These are phyloP conservation scores for Sugiyamaella chiloensis DNA, from an alignment of 805 yeast species.

Conservation along the genomic window DNA sequence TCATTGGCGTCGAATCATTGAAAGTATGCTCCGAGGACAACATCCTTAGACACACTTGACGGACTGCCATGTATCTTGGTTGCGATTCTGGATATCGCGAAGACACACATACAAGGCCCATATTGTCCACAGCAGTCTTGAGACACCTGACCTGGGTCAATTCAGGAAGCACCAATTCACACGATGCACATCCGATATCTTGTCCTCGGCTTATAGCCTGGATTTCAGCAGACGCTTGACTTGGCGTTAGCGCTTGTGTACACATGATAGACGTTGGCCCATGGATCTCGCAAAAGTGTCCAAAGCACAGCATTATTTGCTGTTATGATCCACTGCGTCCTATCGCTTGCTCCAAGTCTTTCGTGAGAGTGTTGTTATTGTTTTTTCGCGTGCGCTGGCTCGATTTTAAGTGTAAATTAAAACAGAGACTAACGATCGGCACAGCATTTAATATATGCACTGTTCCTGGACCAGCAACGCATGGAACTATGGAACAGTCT, in stretches of 20 bases:
- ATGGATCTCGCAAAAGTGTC: slow-evolving; percentile 33
- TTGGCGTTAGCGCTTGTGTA: slow-evolving; percentile 25
- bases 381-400: too few relatives aligned
- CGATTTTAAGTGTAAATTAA: too few relatives aligned
- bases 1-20: slow-evolving; percentile 25
- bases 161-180: slow-evolving; percentile 23
- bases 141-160: slow-evolving; percentile 7
- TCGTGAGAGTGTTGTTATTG: too few relatives aligned
- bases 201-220: slow-evolving; percentile 6
- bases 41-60: slow-evolving; percentile 29
- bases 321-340: too few relatives aligned
- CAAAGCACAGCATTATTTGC: slow-evolving; percentile 26
- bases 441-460: too few relatives aligned
- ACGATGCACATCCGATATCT: slow-evolving; percentile 22
- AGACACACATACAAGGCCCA: slow-evolving; percentile 19
- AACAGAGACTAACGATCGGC: too few relatives aligned
- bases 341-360: too few relatives aligned
- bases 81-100: slow-evolving; percentile 28
- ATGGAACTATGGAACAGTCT: too few relatives aligned
- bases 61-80: slow-evolving; percentile 25
- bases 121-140: slow-evolving; percentile 4
- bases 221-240: slow-evolving; percentile 16
- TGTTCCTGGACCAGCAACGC: too few relatives aligned
- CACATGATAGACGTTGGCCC: slow-evolving; percentile 32
- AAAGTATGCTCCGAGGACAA: slow-evolving; percentile 27